These are phyloP conservation scores for Echria macrotheca DNA, from an alignment of 495 filamentous ascomycete genomes.

Conservation along the genomic window DNA sequence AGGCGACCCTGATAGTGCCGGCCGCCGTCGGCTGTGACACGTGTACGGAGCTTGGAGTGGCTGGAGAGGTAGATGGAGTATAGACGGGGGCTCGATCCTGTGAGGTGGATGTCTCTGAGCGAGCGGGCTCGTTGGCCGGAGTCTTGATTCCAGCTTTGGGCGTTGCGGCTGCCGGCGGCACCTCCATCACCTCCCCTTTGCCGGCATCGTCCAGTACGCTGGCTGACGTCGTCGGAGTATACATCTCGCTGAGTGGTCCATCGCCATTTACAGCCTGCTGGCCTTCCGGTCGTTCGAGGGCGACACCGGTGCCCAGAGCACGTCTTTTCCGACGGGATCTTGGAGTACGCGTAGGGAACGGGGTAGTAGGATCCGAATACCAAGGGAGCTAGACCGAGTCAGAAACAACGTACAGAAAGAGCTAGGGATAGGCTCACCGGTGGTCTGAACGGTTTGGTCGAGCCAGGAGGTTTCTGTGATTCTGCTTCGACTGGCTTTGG, in stretches of 20 bases:
- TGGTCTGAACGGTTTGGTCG: constrained; percentile 48
- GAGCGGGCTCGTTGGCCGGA: constrained; percentile 28
- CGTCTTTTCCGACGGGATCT: constrained; percentile 23
- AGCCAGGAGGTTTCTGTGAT: not conserved
- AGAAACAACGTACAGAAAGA: constrained; percentile 5
- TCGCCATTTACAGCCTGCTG: constrained; percentile 21
- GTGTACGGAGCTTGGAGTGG: constrained; percentile 61
- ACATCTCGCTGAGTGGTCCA: not conserved
- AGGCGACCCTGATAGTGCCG: constrained; percentile 18
- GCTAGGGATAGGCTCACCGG: constrained; percentile 48
- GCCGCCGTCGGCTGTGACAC: constrained; percentile 30
- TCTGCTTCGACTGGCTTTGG: no score
- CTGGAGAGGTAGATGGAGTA: constrained; percentile 60
- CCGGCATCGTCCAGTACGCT: no score
- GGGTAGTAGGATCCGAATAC: constrained; percentile 63
- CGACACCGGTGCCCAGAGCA: constrained; percentile 26
- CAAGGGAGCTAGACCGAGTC: constrained; percentile 61
- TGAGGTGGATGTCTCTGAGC: constrained; percentile 62
- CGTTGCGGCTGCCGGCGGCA: constrained; percentile 26
- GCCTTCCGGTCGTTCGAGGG: constrained; percentile 28
- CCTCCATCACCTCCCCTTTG: constrained; percentile 17
- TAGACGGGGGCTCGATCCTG: constrained; percentile 61
- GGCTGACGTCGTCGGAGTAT: no score
- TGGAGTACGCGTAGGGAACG: constrained; percentile 55
- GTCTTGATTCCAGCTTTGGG: constrained; percentile 17